Base-by-base conservation (phyloP, 768 basidiomycete species). In the Wakefieldia striispora region DNA sequence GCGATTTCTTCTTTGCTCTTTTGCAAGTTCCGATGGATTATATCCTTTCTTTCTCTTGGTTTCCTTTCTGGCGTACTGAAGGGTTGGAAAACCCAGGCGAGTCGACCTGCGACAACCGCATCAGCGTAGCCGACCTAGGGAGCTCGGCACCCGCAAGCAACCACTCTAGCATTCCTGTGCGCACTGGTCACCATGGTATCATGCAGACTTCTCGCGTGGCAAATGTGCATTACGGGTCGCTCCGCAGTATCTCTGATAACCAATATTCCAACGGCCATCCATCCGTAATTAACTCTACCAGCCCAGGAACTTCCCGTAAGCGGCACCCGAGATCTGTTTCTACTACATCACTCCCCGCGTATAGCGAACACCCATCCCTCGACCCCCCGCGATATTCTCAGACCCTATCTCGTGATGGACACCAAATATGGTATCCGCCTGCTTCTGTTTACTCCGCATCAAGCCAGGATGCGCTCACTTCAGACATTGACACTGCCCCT, bases 361-460 rank as follows among this genome's bases (percentile, higher is more conserved):
- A 66, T 29, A 52, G 47, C 47, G 58, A 70, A 43, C 51, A 56
- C 43, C 39, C 58, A 29, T 51, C 52, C 7, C 50, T 51, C 6
- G 58, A 59, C 26, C 56, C 61, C 13, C 53, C 58, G 36, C 57
- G 48, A 23, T 68, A 68, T 47, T 55, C 68, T 31, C 56, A 49
- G 20, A 59, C 43, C 17, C 40, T 52, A 26, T 44, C 66, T 27
- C 45, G 44, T 23, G 48, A 50, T 33, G 58, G 47, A 16, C 63
- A 82, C 54, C 70, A 84, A 61, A 75, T 84, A 29, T 86, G 83
- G 84, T 68, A 80, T 56, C 82, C 86, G 5, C 78, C 85, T 26
- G 59, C 69, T n/a, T 71, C 79, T 24, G 64, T 77, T 0, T 74
- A 76, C 21, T 49, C 47, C 14, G 37, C 56, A 27, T 43, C 62